A percentile compares a stretch with the other conserved stretches of the same genome.
Evolutionary conservation across 495 filamentous ascomycete species (phyloP).

Genomic region (Aspergillus sclerotioniger): DNA sequence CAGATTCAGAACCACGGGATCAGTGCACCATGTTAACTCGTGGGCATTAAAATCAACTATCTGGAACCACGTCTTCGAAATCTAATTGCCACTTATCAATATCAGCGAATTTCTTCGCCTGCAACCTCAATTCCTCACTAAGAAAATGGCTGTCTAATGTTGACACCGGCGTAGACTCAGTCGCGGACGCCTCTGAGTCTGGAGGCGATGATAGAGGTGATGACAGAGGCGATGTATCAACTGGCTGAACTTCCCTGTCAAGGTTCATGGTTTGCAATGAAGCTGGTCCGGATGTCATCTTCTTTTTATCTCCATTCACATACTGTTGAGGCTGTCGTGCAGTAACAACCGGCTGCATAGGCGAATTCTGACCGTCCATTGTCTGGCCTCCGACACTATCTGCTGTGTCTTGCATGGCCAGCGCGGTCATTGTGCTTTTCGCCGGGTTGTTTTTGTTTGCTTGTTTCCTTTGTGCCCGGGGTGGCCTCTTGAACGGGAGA

Average conservation of each 20-base stretch:
- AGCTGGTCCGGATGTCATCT: conserved; percentile 11
- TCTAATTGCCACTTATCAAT: conserved; percentile 72
- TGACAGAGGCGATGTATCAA: conserved; percentile 18
- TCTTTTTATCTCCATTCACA: conserved; percentile 4
- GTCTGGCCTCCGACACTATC: conserved; percentile 11
- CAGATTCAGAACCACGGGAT: not conserved
- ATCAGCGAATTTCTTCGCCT: conserved; percentile 59
- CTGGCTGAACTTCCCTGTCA: conserved; percentile 34
- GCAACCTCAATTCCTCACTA: conserved; percentile 40
- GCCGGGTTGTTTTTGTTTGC: conserved; percentile 17
- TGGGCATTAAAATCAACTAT: not conserved
- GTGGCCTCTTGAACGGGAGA: conserved; percentile 26
- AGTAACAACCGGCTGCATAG: not conserved
- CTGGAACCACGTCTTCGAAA: conserved; percentile 58
- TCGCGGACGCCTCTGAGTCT: conserved; percentile 33
- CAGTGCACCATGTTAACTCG: not conserved
- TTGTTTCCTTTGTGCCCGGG: conserved; percentile 12
- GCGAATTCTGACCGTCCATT: conserved; percentile 7
- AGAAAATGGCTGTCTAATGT: conserved; percentile 17
- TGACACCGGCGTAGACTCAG: conserved; percentile 20
- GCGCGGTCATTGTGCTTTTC: conserved; percentile 3
- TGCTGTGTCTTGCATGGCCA: conserved; percentile 14
- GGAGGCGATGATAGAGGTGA: conserved; percentile 41
- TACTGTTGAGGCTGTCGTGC: conserved; percentile 4
- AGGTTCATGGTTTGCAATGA: not conserved